Evolutionary conservation across 176 grass and related monocot species (phyloP).

Genomic region (Raddia guianensis): DNA sequence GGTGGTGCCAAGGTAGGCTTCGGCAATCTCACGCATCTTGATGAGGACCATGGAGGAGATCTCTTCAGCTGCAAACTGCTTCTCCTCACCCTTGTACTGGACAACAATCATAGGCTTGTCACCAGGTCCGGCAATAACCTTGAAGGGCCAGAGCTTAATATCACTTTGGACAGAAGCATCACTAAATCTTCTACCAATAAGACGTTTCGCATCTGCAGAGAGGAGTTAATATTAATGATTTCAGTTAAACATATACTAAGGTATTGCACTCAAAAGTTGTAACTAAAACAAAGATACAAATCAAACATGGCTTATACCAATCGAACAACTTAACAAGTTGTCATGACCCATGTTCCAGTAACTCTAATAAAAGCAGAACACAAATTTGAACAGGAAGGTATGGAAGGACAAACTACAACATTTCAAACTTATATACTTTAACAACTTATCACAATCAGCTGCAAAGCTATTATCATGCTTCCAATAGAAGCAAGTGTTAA

Average conservation of each 20-base stretch:
- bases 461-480: neutral
- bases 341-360: neutral
- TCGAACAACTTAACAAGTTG: neutral
- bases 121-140: constrained; percentile 29
- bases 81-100: constrained; percentile 37
- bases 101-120: constrained; percentile 37
- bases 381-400: neutral
- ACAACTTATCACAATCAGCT: neutral
- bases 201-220: constrained; percentile 21
- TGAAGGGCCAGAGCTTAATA: constrained; percentile 35
- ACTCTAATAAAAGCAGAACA: neutral
- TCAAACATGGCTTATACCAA: neutral
- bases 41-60: constrained; percentile 38
- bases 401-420: neutral
- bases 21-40: constrained; percentile 39
- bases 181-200: constrained; percentile 20
- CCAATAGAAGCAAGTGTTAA: neutral
- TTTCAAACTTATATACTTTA: neutral
- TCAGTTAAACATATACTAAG: neutral
- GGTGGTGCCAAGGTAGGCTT: constrained; percentile 25
- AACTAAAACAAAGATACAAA: neutral
- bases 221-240: neutral
- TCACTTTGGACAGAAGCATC: constrained; percentile 34
- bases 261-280: neutral
- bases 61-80: constrained; percentile 32